phyloP scores from a whole-genome alignment of 106 monocot genomes.

The Ottelia alismoides region DNA sequence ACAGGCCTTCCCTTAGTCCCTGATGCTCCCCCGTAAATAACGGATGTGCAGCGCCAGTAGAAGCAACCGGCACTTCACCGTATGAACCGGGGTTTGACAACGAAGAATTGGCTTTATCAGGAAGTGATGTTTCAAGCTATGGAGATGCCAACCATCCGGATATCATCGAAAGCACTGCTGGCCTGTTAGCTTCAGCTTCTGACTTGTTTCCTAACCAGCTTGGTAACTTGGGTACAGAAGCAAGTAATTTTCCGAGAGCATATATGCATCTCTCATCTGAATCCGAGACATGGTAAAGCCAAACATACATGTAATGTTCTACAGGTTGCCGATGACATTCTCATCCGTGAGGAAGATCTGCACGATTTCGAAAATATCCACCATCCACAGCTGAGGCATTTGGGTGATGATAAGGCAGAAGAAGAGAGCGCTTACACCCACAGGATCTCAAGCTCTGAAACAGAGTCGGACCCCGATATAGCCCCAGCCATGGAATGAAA shows the following conservation, averaged over 20 bases:
- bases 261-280: background rate
- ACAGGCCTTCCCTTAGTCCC: conserved; percentile 33
- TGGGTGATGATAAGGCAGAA: conserved; percentile 7
- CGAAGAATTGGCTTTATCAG: conserved; percentile 44
- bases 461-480: conserved; percentile 13
- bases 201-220: conserved; percentile 20
- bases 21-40: conserved; percentile 44
- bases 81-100: conserved; percentile 41
- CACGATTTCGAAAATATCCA: conserved; percentile 31
- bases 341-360: conserved; percentile 51
- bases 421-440: conserved; percentile 24
- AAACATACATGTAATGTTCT: background rate
- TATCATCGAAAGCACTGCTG: conserved; percentile 47
- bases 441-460: conserved; percentile 7
- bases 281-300: background rate
- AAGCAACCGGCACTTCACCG: conserved; percentile 6
- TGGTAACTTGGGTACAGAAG: conserved; percentile 32
- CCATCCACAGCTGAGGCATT: conserved; percentile 8
- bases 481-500: background rate
- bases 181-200: conserved; percentile 22
- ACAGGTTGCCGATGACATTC: conserved; percentile 43
- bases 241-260: conserved; percentile 2
- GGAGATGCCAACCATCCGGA: conserved; percentile 63
- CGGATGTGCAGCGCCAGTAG: conserved; percentile 18
- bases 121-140: conserved; percentile 76